These are phyloP conservation scores for Thuja plicata DNA, from an alignment of 83 land plant species.

Conservation along the genomic window DNA sequence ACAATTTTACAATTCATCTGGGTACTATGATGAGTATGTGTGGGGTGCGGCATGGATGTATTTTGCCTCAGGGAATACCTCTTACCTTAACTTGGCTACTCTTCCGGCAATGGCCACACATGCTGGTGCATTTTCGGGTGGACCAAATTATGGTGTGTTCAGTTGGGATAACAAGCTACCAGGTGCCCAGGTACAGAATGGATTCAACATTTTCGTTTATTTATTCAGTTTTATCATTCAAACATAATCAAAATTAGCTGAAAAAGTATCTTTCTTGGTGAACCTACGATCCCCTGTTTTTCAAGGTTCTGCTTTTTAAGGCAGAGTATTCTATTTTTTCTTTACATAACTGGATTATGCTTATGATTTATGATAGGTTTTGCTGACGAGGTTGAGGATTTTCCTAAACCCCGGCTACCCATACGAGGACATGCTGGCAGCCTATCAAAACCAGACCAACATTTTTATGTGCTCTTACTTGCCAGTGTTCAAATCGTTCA, in stretches of 20 bases:
- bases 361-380: conserved; percentile 36
- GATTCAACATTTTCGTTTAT: conserved; percentile 8
- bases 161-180: conserved; percentile 96
- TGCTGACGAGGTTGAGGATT: conserved; percentile 72
- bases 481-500: conserved; percentile 53
- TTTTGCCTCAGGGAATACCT: conserved; percentile 82
- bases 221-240: no score
- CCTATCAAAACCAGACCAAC: conserved; percentile 68
- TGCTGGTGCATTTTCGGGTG: conserved; percentile 52
- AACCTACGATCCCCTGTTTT: not conserved
- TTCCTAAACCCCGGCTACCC: conserved; percentile 88
- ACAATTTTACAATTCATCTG: conserved; percentile 75
- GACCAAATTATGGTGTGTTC: conserved; percentile 49
- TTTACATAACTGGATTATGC: not conserved
- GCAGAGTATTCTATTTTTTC: not conserved
- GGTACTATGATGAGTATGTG: conserved; percentile 93
- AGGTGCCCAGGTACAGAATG: conserved; percentile 38
- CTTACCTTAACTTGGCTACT: conserved; percentile 61
- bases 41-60: conserved; percentile 93
- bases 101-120: conserved; percentile 49
- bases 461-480: conserved; percentile 82
- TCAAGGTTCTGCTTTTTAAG: not conserved
- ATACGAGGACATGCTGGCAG: conserved; percentile 63
- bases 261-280: not conserved
- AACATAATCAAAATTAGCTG: not conserved